These are phyloP conservation scores for Starmerella ratchasimensis DNA, from an alignment of 805 yeast species.

Conservation along the genomic window DNA sequence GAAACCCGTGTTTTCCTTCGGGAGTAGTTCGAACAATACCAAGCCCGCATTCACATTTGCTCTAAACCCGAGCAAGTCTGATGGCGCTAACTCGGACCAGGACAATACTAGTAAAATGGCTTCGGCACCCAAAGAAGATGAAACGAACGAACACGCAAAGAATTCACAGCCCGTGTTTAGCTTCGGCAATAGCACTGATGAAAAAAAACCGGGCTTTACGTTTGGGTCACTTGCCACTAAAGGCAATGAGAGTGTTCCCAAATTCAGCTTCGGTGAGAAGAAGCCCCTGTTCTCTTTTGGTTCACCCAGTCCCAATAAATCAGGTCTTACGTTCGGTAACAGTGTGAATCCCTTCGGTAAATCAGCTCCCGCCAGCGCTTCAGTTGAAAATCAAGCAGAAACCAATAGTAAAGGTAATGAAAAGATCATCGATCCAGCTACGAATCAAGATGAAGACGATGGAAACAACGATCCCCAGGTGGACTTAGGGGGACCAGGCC, in stretches of 20 bases:
- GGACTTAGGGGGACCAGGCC: constrained; percentile 41
- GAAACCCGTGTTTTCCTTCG: constrained; percentile 25
- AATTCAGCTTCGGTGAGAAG: too few species aligned
- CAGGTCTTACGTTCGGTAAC: constrained; percentile 11
- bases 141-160: not conserved
- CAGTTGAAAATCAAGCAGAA: too few species aligned
- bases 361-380: too few species aligned
- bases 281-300: constrained; percentile 7
- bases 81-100: too few species aligned
- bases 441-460: constrained; percentile 20
- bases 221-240: too few species aligned
- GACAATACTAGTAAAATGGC: not conserved
- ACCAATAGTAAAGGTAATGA: not conserved
- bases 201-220: too few species aligned
- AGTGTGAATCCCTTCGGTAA: constrained; percentile 15
- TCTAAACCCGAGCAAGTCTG: too few species aligned
- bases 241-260: too few species aligned
- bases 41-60: constrained; percentile 10
- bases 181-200: not conserved
- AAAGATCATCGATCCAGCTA: not conserved
- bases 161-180: not conserved
- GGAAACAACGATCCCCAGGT: constrained; percentile 30
- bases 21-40: constrained; percentile 16
- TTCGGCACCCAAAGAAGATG: not conserved
- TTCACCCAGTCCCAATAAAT: not conserved